phyloP scores from a whole-genome alignment of 2,329 filamentous ascomycete genomes.

The Davidsoniella neocaledoniae region DNA sequence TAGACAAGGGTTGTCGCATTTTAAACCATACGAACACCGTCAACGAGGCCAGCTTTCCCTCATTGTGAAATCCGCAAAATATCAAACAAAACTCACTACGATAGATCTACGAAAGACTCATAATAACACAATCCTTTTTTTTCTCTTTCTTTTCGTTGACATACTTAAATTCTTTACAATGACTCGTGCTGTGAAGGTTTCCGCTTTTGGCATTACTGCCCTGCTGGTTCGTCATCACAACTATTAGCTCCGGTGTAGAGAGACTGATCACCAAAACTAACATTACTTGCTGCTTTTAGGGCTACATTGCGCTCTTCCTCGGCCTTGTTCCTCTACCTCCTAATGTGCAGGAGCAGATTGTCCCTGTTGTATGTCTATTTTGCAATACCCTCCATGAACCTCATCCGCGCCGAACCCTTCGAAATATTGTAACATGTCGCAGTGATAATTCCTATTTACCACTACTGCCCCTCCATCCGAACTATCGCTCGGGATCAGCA shows the following conservation, averaged over 20 bases:
- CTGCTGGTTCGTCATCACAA: conserved; percentile 50
- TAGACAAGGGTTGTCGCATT: no score
- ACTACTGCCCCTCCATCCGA: background rate
- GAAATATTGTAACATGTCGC: background rate
- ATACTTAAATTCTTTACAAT: conserved; percentile 33
- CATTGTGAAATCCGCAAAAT: background rate
- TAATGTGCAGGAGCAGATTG: conserved; percentile 64
- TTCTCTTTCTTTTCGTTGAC: background rate
- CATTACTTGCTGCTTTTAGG: conserved; percentile 41
- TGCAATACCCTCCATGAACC: conserved; percentile 1
- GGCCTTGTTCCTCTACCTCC: conserved; percentile 66
- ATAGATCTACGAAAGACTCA: background rate
- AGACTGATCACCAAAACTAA: conserved; percentile 12
- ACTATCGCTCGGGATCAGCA: no score
- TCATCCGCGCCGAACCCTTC: conserved; percentile 4
- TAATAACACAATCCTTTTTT: background rate
- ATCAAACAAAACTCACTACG: background rate
- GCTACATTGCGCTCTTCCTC: conserved; percentile 77
- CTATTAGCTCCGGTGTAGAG: background rate
- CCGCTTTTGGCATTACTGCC: conserved; percentile 66
- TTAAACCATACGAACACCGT: no score
- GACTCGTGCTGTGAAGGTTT: conserved; percentile 87
- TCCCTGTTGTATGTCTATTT: conserved; percentile 59
- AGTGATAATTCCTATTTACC: background rate
- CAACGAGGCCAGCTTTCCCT: background rate